Percentiles rank a stretch among this genome's conserved stretches.
These are phyloP conservation scores for Collariella sp. DNA, from an alignment of 495 filamentous ascomycete genomes.

Conservation along the genomic window DNA sequence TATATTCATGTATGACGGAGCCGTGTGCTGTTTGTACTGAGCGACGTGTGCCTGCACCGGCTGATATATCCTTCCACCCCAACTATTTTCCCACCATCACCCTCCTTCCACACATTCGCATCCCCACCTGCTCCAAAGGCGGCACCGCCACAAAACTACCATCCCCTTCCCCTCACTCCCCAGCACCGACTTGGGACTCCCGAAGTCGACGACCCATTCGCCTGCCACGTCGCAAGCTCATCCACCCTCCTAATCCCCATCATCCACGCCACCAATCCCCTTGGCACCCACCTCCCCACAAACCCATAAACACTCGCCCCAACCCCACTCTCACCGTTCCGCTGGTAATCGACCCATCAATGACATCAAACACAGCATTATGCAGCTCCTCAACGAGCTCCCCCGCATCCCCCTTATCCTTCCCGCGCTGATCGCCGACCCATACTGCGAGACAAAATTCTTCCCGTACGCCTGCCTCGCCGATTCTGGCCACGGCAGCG, in stretches of 20 bases:
- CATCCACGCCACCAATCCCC: constrained; percentile 77
- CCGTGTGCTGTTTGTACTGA: constrained; percentile 6
- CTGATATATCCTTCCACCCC: background rate
- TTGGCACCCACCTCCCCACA: constrained; percentile 76
- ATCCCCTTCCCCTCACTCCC: constrained; percentile 9
- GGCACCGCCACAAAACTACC: constrained; percentile 25
- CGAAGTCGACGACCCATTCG: constrained; percentile 16
- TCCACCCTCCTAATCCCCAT: constrained; percentile 59
- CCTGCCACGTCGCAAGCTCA: constrained; percentile 38
- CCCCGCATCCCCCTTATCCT: constrained; percentile 47
- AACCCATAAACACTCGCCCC: constrained; percentile 72
- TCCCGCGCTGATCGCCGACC: constrained; percentile 36
- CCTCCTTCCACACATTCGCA: constrained; percentile 35
- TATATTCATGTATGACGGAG: background rate
- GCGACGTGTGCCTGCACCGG: constrained; percentile 3
- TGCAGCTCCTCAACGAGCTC: constrained; percentile 66
- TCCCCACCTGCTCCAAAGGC: constrained; percentile 26
- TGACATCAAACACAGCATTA: constrained; percentile 79
- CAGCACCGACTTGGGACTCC: constrained; percentile 21
- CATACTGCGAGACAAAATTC: constrained; percentile 47
- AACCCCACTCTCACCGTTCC: constrained; percentile 65
- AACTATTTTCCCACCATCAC: background rate
- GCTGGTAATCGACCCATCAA: constrained; percentile 41
- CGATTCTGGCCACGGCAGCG: constrained; percentile 54
- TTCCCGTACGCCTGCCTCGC: constrained; percentile 45